Evolutionary conservation across 805 yeast species (phyloP), one percentile per base, ranked within the genome.

Genomic region (Saccharomycopsis sp.): DNA sequence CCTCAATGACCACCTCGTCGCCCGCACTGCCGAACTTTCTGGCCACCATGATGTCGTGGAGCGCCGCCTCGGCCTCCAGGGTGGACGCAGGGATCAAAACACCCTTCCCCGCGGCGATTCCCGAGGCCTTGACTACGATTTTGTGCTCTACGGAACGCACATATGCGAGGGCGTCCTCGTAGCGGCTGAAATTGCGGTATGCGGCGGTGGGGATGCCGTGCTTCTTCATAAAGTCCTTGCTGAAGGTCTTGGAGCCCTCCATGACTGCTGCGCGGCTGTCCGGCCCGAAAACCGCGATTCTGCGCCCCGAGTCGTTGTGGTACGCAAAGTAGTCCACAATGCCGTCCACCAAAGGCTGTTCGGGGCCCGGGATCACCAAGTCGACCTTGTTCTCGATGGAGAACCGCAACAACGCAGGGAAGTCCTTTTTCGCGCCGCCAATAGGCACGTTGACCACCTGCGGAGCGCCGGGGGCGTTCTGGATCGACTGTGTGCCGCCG

Each of bases 101-200:
- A 66, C 99, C 99, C 73, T 94, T 94, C 63, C 99, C 99, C 37
- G 96, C 99, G 56, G 99, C 99, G 64, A 94, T 83, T 58, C 99
- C 99, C 57, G 92, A 91, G 20, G 99, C 99, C 76, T 94, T 94
- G 71, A 94, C 84, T 50, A 94, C 99, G 46, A 94, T 83, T 58
- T 85, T 82, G 72, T 86, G 85, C 68, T 83, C 81, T 41, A 85
- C 80, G 50, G 79, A 68, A 59, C 78, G 76, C 58, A 92, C 78
- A 71, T 89, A 91, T 50, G 77, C 73, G 68, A 78, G 82, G 16
- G 99, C 99, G 41, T 78, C 79, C 57, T 85, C 88, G 64, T 78
- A 91, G 62, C 82, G 77, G 46, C 83, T 83, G 76, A 95, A 94
- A 75, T 88, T 89, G 67, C 83, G 80, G 75, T 87, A 95, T 62